Percentiles rank a stretch among this genome's conserved stretches.
Conservation (phyloP, 2,329 filamentous ascomycete genomes). For the Fusarium sp. region DNA sequence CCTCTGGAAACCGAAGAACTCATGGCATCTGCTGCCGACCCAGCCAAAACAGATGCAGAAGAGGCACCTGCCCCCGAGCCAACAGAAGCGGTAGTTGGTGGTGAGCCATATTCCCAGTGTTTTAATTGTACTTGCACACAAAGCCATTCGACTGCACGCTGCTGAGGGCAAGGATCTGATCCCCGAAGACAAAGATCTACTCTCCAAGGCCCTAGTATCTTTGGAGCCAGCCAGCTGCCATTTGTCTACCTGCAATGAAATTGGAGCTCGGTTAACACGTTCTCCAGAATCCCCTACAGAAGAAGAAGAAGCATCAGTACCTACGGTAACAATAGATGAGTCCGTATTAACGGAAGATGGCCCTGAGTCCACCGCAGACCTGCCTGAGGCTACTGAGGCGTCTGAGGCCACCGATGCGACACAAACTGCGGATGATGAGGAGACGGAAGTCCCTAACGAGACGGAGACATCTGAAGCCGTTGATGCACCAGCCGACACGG, state of each 20-base stretch:
- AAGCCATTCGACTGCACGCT: too few relatives aligned
- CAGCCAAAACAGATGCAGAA: background rate
- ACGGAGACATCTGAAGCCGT: background rate
- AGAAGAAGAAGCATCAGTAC: too few relatives aligned
- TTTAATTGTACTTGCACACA: too few relatives aligned
- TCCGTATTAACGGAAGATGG: background rate
- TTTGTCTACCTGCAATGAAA: too few relatives aligned
- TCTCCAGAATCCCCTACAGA: too few relatives aligned
- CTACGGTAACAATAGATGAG: background rate
- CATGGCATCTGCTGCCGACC: slow-evolving; percentile 13
- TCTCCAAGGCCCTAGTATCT: background rate
- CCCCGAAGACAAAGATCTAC: too few relatives aligned
- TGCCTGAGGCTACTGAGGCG: background rate
- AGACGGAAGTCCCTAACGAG: background rate
- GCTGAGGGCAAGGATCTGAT: too few relatives aligned
- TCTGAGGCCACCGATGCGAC: background rate
- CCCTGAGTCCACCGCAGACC: background rate
- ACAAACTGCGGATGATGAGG: background rate
- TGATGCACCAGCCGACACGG: background rate
- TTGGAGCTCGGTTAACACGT: too few relatives aligned
- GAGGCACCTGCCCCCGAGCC: slow-evolving; percentile 1
- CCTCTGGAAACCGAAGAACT: background rate
- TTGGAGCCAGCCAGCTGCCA: too few relatives aligned
- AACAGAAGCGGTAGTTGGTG: background rate
- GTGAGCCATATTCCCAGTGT: too few relatives aligned